phyloP scores from a whole-genome alignment of 441 rosid genomes.

The Sinapis alba region DNA sequence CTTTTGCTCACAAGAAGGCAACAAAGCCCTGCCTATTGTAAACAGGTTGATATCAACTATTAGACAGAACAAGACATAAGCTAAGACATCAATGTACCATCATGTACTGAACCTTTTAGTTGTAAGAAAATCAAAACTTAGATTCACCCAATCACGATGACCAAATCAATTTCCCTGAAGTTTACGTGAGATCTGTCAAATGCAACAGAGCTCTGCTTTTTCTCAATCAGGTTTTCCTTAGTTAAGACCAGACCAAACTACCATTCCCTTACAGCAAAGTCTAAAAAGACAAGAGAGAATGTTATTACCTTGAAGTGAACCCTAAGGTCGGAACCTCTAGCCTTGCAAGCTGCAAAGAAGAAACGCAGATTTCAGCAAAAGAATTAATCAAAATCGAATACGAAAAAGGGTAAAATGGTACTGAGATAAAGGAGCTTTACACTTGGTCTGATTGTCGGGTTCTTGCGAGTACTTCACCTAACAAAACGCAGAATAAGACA shows the following conservation, averaged over 20 bases:
- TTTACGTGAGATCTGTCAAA: conserved; percentile 60
- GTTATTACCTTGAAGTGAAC: conserved; percentile 71
- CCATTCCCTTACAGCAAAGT: not conserved
- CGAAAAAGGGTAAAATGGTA: not conserved
- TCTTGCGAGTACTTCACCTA: conserved; percentile 79
- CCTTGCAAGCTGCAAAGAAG: conserved; percentile 52
- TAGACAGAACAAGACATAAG: not conserved
- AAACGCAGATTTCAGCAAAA: not conserved
- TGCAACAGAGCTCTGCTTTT: conserved; percentile 74
- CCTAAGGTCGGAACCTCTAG: conserved; percentile 74
- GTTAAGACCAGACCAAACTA: not conserved
- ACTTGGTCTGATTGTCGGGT: conserved; percentile 70
- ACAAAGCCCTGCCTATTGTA: too few species aligned
- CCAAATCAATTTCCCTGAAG: conserved; percentile 59
- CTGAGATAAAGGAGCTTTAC: conserved; percentile 19
- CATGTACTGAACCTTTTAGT: conserved; percentile 41
- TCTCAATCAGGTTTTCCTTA: conserved; percentile 44
- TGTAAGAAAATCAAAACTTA: conserved; percentile 20
- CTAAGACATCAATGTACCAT: conserved; percentile 30
- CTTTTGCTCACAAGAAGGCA: too few species aligned
- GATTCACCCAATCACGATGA: conserved; percentile 44
- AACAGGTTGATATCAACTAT: not conserved
- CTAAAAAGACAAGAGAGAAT: not conserved
- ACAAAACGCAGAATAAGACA: not conserved
- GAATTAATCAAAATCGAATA: not conserved